A percentile compares a stretch with the other conserved stretches of the same genome.
Conservation (phyloP, 768 basidiomycete species). For the Phlegmacium glaucopus region DNA sequence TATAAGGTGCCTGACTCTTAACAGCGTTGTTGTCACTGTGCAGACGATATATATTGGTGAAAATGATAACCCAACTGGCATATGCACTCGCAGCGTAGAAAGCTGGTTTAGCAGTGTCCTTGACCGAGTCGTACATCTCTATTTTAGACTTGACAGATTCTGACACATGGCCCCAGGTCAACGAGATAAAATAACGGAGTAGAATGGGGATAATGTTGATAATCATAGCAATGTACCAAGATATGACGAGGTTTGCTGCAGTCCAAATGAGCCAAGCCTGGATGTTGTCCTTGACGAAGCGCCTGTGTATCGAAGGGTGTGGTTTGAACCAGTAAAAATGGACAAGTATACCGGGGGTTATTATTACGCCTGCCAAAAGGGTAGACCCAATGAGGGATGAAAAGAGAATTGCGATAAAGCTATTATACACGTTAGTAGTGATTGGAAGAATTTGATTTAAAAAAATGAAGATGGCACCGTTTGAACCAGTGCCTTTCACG, state of each 20-base stretch:
- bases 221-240: conserved; percentile 75
- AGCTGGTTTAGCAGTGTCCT: conserved; percentile 66
- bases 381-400: conserved; percentile 73
- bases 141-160: conserved; percentile 63
- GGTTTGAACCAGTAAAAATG: conserved; percentile 71
- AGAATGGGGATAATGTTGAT: conserved; percentile 65
- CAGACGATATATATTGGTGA: conserved; percentile 59
- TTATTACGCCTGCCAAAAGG: conserved; percentile 58
- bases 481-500: conserved; percentile 48
- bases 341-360: conserved; percentile 58
- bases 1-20: conserved; percentile 57
- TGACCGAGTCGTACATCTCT: conserved; percentile 68
- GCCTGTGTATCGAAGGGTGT: conserved; percentile 50
- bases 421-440: conserved; percentile 21
- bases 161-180: conserved; percentile 74
- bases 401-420: conserved; percentile 59
- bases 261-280: conserved; percentile 83
- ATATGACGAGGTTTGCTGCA: conserved; percentile 72
- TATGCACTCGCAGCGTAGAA: conserved; percentile 70
- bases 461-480: conserved; percentile 35
- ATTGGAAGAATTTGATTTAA: neutral
- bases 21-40: conserved; percentile 37
- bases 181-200: conserved; percentile 47
- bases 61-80: conserved; percentile 76
- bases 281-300: conserved; percentile 60